Conservation (phyloP, 2,329 filamentous ascomycete genomes). For the Sclerotinia glacialis region DNA sequence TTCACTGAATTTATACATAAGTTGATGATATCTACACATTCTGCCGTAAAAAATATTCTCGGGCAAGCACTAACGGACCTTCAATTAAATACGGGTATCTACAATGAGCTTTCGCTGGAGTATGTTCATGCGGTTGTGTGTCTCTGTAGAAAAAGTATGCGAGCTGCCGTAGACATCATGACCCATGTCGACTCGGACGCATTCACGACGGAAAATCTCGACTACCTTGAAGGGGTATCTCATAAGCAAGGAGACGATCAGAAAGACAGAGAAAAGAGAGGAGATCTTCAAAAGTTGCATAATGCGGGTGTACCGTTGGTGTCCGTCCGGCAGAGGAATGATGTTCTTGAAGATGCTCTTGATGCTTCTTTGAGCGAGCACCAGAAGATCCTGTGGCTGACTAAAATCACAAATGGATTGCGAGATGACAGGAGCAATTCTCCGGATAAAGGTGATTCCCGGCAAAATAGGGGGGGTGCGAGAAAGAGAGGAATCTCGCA, state of each 20-base stretch:
- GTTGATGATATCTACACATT: not conserved
- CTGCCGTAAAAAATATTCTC: not conserved
- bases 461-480: not conserved
- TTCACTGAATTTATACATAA: not conserved
- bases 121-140: not conserved
- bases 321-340: not conserved
- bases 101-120: not conserved
- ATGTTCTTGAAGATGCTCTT: not conserved
- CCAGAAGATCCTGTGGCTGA: not conserved
- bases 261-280: not conserved
- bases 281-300: not conserved
- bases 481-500: not conserved
- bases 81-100: not conserved
- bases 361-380: slow-evolving; percentile 1
- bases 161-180: not conserved
- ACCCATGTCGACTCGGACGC: not conserved
- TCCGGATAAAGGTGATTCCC: not conserved
- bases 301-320: not conserved
- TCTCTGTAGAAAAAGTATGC: not conserved
- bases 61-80: not conserved
- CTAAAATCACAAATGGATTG: not conserved
- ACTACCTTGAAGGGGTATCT: not conserved
- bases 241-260: not conserved
- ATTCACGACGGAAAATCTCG: not conserved
- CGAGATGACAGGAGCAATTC: not conserved